Conservation (phyloP, 805 yeast species). For the Candida palmyrensis region DNA sequence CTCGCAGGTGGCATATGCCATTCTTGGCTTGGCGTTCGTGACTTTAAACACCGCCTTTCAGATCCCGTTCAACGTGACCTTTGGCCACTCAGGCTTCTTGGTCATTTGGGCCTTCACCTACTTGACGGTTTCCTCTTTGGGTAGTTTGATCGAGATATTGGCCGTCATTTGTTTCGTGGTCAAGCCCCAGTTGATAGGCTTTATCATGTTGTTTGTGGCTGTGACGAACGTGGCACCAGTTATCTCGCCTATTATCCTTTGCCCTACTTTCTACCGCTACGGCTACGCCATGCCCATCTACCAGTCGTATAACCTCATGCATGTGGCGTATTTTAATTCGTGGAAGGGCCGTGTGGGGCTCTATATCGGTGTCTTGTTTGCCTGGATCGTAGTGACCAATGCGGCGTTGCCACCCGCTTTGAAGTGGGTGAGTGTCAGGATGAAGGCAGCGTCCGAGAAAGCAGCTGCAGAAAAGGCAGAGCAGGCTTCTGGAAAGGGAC, state of each 20-base stretch:
- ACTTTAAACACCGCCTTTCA: constrained; percentile 25
- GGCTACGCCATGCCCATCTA: constrained; percentile 25
- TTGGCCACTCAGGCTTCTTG: constrained; percentile 28
- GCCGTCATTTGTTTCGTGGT: constrained; percentile 17
- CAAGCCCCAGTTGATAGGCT: constrained; percentile 24
- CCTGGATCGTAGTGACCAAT: constrained; percentile 26
- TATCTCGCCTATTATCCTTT: constrained; percentile 21
- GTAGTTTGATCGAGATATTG: constrained; percentile 23
- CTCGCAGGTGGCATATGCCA: constrained; percentile 23
- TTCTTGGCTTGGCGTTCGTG: constrained; percentile 23
- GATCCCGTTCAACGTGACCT: constrained; percentile 14
- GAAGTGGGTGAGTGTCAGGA: too few relatives aligned
- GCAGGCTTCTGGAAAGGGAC: too few relatives aligned
- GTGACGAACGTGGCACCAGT: constrained; percentile 28
- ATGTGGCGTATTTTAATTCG: constrained; percentile 26
- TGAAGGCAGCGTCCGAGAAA: too few relatives aligned
- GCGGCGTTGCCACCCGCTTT: constrained; percentile 20
- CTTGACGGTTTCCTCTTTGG: constrained; percentile 26
- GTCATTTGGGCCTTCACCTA: constrained; percentile 28
- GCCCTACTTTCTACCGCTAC: constrained; percentile 23
- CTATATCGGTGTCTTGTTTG: constrained; percentile 24
- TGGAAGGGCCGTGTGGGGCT: constrained; percentile 32
- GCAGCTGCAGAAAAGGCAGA: too few relatives aligned
- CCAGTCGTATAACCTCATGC: constrained; percentile 24
- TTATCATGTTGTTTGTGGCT: constrained; percentile 20